Conservation (phyloP, 192 early-diverging fungal species). For the Jimgerdemannia lactiflua region DNA sequence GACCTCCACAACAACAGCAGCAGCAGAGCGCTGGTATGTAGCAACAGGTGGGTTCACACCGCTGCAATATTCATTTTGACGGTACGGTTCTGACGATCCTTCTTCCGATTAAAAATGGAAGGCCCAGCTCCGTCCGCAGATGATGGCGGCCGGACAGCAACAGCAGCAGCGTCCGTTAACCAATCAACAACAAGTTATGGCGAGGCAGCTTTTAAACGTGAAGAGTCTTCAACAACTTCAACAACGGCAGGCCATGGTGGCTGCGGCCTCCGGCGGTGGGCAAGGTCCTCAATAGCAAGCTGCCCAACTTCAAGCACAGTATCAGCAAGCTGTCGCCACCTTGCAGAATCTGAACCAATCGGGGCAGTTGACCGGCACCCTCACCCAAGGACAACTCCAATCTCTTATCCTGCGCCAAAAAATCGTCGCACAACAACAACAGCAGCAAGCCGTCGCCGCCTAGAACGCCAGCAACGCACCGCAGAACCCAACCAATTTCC, state of each 20-base stretch:
- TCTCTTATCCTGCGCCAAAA: background rate
- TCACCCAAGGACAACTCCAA: background rate
- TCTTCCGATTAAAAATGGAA: too few species aligned
- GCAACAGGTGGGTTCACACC: too few species aligned
- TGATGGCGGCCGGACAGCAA: background rate
- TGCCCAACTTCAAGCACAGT: conserved; percentile 14
- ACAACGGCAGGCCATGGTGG: conserved; percentile 9
- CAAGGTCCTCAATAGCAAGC: too few species aligned
- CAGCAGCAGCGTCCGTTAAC: background rate
- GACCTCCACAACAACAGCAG: too few species aligned
- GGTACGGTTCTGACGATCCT: too few species aligned
- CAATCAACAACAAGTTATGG: background rate
- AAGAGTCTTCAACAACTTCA: conserved; percentile 5
- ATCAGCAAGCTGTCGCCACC: conserved; percentile 5
- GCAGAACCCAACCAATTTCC: background rate
- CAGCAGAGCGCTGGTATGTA: too few species aligned
- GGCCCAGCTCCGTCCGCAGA: background rate
- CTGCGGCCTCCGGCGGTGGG: too few species aligned
- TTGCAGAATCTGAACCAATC: conserved; percentile 3
- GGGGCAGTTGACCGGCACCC: background rate
- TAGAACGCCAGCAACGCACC: background rate
- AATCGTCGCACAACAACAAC: conserved; percentile 5
- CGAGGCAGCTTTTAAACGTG: background rate
- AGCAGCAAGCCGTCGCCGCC: conserved; percentile 1
- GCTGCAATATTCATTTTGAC: too few species aligned